A percentile compares a stretch with the other conserved stretches of the same genome.
Conservation (phyloP, 306 rosid species). For the Prinsepia uniflora region DNA sequence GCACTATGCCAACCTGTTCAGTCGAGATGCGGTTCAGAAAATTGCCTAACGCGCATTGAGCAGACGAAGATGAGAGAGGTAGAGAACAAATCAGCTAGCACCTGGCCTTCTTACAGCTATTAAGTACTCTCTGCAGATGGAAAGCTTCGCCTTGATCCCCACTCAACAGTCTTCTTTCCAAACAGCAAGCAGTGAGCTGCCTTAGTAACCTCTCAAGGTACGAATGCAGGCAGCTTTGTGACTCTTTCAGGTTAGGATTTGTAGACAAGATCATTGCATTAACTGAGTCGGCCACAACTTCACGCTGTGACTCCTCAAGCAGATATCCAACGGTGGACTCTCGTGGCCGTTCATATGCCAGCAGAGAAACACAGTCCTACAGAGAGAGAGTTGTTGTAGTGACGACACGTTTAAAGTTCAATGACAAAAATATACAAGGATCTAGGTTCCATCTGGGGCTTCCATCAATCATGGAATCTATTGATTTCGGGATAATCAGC, state of each 20-base stretch:
- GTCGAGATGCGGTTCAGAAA: conserved; percentile 10
- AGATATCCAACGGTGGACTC: conserved; percentile 87
- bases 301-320: conserved; percentile 78
- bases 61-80: conserved; percentile 20
- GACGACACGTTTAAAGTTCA: conserved; percentile 1
- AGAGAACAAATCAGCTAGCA: conserved; percentile 26
- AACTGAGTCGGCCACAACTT: conserved; percentile 86
- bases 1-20: conserved; percentile 4
- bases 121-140: conserved; percentile 67
- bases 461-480: neutral
- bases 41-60: conserved; percentile 16
- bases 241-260: conserved; percentile 65
- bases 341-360: conserved; percentile 78
- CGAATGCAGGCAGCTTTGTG: conserved; percentile 60
- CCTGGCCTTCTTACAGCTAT: conserved; percentile 48
- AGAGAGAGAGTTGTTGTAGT: conserved; percentile 13
- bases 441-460: neutral
- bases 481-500: neutral
- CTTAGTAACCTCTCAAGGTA: conserved; percentile 74
- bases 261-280: conserved; percentile 85
- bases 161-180: conserved; percentile 65
- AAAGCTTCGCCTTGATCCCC: conserved; percentile 94
- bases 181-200: conserved; percentile 89
- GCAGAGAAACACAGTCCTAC: conserved; percentile 88
- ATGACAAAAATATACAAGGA: conserved; percentile 3